These are phyloP conservation scores for Zygnema circumcarinatum DNA, from an alignment of 139 green algal genomes.

Conservation along the genomic window DNA sequence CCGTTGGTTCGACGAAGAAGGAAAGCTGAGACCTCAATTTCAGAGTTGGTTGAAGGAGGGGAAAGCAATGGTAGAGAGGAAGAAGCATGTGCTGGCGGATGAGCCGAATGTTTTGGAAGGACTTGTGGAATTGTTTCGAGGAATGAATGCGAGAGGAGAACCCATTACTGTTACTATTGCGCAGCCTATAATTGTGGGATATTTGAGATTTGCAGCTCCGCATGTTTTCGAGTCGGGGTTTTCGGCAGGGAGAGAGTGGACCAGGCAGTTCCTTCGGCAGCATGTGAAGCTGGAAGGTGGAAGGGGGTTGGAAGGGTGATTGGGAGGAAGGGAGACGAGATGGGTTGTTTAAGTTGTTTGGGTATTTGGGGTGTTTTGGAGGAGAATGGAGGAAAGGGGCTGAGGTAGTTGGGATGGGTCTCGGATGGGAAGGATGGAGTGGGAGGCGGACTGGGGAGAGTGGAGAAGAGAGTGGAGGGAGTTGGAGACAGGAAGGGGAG, in stretches of 20 bases:
- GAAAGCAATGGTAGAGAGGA: too few relatives aligned
- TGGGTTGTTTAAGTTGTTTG: neutral
- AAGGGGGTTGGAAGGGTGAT: too few relatives aligned
- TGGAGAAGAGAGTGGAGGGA: neutral
- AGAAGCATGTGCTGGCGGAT: too few relatives aligned
- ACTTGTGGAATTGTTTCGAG: too few relatives aligned
- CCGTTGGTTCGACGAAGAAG: too few relatives aligned
- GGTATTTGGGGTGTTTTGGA: neutral
- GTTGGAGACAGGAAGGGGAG: neutral
- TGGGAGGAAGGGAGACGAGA: too few relatives aligned
- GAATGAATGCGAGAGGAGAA: too few relatives aligned
- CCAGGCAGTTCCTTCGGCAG: neutral
- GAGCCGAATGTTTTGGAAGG: too few relatives aligned
- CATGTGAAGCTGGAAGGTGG: too few relatives aligned
- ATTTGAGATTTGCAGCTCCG: neutral
- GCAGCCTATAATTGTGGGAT: neutral
- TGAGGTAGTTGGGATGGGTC: neutral
- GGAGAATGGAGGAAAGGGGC: neutral
- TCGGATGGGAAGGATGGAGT: neutral
- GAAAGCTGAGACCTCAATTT: too few relatives aligned
- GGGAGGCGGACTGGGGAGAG: neutral
- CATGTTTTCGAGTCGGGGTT: neutral
- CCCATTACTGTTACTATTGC: too few relatives aligned
- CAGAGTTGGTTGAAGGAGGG: too few relatives aligned
- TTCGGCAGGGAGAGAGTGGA: neutral